Conservation (phyloP, 192 early-diverging fungal genomes). For the Phlyctochytrium planicorne region DNA sequence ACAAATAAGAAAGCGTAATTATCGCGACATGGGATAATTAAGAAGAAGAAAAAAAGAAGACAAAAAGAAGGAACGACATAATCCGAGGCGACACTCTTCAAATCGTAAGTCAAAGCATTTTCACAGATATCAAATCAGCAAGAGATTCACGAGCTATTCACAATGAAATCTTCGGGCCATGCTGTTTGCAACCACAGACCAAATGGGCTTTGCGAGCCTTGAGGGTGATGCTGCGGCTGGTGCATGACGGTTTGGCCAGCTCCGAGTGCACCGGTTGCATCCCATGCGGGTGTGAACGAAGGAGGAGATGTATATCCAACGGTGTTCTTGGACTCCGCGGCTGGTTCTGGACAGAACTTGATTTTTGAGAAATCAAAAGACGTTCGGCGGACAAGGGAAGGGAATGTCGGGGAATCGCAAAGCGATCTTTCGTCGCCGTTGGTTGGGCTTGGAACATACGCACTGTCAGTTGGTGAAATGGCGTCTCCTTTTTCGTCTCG, state of each 20-base stretch:
- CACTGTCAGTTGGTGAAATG: background rate
- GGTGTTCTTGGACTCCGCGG: background rate
- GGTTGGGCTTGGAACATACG: background rate
- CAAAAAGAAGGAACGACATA: too few relatives aligned
- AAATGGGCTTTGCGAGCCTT: background rate
- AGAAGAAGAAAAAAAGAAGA: too few relatives aligned
- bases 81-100: too few relatives aligned
- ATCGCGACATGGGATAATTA: too few relatives aligned
- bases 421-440: too few relatives aligned
- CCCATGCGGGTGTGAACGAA: conserved; percentile 4
- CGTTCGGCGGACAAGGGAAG: background rate
- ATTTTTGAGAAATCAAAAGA: background rate
- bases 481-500: background rate
- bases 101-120: too few relatives aligned
- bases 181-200: background rate
- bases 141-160: too few relatives aligned
- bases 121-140: too few relatives aligned
- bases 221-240: too few relatives aligned
- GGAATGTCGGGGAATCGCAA: background rate
- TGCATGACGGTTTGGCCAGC: background rate
- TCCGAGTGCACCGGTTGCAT: background rate
- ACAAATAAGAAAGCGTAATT: too few relatives aligned
- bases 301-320: background rate
- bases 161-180: too few relatives aligned
- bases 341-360: background rate